Evolutionary conservation across 2,329 filamentous ascomycete species (phyloP), one percentile per base, ranked within the genome.

Genomic region (Tolypocladium capitatum): DNA sequence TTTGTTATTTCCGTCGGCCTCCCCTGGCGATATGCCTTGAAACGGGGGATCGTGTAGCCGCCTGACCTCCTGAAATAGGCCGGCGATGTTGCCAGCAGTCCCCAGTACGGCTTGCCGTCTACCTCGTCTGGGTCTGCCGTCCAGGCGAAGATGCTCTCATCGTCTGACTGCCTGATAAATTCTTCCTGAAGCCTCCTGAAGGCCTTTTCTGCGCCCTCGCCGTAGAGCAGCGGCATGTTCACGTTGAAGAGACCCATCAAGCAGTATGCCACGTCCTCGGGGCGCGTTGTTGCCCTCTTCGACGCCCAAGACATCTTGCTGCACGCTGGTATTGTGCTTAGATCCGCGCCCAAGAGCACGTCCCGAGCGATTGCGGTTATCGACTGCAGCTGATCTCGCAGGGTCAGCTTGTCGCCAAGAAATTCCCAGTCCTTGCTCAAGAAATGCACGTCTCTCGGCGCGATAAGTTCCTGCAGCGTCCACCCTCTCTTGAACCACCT

Each of bases 401-500:
- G 46, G n/a, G 0, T 31, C n/a, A 46, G 14, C 28, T 51, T 53
- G 16, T 48, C 41, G 10, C 51, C 51, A 2, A 53, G 46, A 0
- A 31, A 27, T 3, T 34, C 40, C 49, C 51, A 51, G 10, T 46
- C 43, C 4, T 32, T 48, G 45, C 45, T 46, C n/a, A 48, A 45
- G 18, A 53, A 53, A 9, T 34, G 45, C 13, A 51, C 20, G 14
- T 32, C 38, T n/a, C 33, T 49, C 1, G 53, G 53, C 2, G 52
- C 53, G 10, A 53, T 47, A 27, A 55, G 50, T 46, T 55, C 53
- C 32, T 55, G 50, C 14, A 51, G 28, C n/a, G 51, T 53, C 49
- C 49, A 53, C 8, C 51, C 49, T 3, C 54, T 46, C 32, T 46
- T 54, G 30, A 58, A 60, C 56, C 59, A 62, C 50, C 51, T 38